phyloP scores from a whole-genome alignment of 371 early-diverging fungal species.

The Mucor sp. region DNA sequence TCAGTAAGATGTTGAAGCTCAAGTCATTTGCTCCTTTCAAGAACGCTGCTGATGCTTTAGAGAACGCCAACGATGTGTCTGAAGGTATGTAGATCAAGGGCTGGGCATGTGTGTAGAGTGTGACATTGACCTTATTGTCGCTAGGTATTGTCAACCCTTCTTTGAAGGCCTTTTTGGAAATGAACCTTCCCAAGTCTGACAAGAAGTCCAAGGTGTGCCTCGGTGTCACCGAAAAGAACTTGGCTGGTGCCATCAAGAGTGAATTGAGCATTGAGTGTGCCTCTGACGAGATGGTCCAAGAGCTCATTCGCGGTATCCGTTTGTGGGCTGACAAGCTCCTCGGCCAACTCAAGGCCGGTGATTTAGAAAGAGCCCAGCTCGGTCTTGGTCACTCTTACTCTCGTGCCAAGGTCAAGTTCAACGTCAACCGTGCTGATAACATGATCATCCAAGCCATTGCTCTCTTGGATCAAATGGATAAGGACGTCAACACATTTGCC shows the following conservation, averaged over 20 bases:
- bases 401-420: slow-evolving; percentile 98
- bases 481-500: slow-evolving; percentile 93
- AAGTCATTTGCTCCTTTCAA: slow-evolving; percentile 97
- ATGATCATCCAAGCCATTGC: slow-evolving; percentile 94
- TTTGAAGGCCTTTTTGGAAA: slow-evolving; percentile 91
- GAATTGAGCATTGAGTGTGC: slow-evolving; percentile 79
- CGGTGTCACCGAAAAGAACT: slow-evolving; percentile 94
- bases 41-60: slow-evolving; percentile 95
- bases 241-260: slow-evolving; percentile 88
- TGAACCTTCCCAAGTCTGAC: slow-evolving; percentile 85
- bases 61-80: slow-evolving; percentile 96
- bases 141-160: slow-evolving; percentile 79
- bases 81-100: slow-evolving; percentile 70
- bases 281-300: slow-evolving; percentile 80
- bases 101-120: background rate
- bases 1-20: slow-evolving; percentile 89
- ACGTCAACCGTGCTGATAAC: slow-evolving; percentile 92
- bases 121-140: background rate
- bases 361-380: slow-evolving; percentile 91
- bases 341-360: slow-evolving; percentile 87
- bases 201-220: slow-evolving; percentile 75
- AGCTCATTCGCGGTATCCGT: slow-evolving; percentile 93
- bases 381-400: slow-evolving; percentile 98
- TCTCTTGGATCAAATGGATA: slow-evolving; percentile 91
- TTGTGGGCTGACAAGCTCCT: slow-evolving; percentile 90